These are phyloP conservation scores for Pleurotus giganteus DNA, from an alignment of 768 basidiomycete genomes.

Conservation along the genomic window DNA sequence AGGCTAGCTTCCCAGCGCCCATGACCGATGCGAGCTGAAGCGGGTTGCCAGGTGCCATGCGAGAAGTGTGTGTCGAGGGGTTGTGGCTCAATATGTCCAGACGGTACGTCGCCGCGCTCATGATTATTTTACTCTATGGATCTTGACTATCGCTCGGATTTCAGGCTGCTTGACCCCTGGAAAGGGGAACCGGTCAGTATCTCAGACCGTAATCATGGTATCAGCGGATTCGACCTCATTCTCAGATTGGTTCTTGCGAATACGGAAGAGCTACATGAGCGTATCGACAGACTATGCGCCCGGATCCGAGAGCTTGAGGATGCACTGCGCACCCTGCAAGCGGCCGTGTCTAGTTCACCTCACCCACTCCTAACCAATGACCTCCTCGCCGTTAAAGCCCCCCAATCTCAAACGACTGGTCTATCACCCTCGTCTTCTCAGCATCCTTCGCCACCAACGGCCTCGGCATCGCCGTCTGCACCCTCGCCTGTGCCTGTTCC, in stretches of 20 bases:
- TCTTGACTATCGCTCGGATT: neutral
- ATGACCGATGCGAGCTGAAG: slow-evolving; percentile 6
- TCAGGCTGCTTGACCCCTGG: slow-evolving; percentile 55
- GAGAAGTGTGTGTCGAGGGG: slow-evolving; percentile 76
- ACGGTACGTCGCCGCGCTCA: slow-evolving; percentile 40
- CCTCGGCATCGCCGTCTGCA: neutral
- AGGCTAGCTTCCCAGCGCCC: slow-evolving; percentile 14
- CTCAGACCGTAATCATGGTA: neutral
- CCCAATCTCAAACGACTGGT: slow-evolving; percentile 12
- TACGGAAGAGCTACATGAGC: slow-evolving; percentile 69
- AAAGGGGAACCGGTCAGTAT: slow-evolving; percentile 52
- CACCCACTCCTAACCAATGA: slow-evolving; percentile 45
- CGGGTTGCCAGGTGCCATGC: slow-evolving; percentile 59
- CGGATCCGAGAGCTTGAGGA: slow-evolving; percentile 65
- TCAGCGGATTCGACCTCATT: neutral
- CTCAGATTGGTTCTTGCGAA: slow-evolving; percentile 58
- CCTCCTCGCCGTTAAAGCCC: slow-evolving; percentile 27
- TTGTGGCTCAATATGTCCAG: slow-evolving; percentile 75
- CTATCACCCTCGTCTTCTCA: slow-evolving; percentile 7
- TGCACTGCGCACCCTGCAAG: slow-evolving; percentile 50
- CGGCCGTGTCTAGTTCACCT: slow-evolving; percentile 42
- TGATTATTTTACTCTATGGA: neutral
- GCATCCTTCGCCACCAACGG: neutral
- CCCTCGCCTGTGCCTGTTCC: neutral
- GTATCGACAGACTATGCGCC: slow-evolving; percentile 50